These are phyloP conservation scores for Termitomyces sp. DNA, from an alignment of 768 basidiomycete species.

Conservation along the genomic window DNA sequence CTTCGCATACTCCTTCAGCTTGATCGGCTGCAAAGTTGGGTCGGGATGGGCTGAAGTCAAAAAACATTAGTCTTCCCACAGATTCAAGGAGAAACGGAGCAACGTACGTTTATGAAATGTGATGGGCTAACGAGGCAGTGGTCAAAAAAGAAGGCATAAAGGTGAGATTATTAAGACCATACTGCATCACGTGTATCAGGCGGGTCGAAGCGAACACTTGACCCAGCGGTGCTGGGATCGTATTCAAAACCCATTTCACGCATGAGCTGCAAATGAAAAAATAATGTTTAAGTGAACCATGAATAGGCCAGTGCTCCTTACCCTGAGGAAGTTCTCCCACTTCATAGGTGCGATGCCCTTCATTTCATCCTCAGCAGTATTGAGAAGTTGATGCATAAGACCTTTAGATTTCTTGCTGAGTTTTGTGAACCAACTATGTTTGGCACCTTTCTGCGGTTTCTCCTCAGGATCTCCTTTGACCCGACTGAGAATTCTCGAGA, in stretches of 20 bases:
- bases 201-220: conserved; percentile 81
- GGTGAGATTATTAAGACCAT: conserved; percentile 12
- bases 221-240: conserved; percentile 75
- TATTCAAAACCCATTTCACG: conserved; percentile 74
- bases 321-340: conserved; percentile 80
- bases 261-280: conserved; percentile 54
- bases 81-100: neutral
- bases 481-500: conserved; percentile 43
- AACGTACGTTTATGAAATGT: conserved; percentile 73
- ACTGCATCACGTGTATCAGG: conserved; percentile 49
- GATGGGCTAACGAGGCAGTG: conserved; percentile 48
- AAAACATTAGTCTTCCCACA: conserved; percentile 6
- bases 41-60: conserved; percentile 68
- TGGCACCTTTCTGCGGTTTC: conserved; percentile 41
- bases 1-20: conserved; percentile 53
- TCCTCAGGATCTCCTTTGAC: conserved; percentile 34
- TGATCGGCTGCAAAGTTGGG: conserved; percentile 52
- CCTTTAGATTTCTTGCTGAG: conserved; percentile 57
- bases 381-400: conserved; percentile 66
- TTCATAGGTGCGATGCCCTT: conserved; percentile 61
- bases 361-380: conserved; percentile 53
- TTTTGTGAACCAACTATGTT: conserved; percentile 54
- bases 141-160: neutral
- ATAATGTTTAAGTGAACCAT: neutral
- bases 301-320: conserved; percentile 24